These are phyloP conservation scores for Euphorbia celastroides DNA, from an alignment of 441 rosid species.

Conservation along the genomic window DNA sequence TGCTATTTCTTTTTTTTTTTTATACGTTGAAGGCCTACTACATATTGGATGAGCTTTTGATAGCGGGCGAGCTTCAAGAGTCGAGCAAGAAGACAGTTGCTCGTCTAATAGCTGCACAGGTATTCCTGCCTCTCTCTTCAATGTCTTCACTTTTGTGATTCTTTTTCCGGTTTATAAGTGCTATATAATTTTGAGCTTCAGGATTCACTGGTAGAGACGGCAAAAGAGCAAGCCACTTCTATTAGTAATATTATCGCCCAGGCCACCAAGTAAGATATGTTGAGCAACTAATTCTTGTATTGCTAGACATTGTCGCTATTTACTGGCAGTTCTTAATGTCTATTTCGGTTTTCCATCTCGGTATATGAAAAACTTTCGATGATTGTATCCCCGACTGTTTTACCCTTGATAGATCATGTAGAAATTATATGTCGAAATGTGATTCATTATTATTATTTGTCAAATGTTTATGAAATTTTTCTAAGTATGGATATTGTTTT, in stretches of 20 bases:
- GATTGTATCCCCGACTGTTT: constrained; percentile 5
- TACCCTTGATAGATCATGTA: constrained; percentile 9
- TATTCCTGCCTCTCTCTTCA: constrained; percentile 15
- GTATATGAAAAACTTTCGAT: constrained; percentile 14
- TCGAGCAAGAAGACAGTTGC: constrained; percentile 95
- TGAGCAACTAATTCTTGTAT: constrained; percentile 12
- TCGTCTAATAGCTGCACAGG: constrained; percentile 84
- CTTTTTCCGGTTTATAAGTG: constrained; percentile 10
- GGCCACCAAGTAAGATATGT: constrained; percentile 19
- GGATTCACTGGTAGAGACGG: constrained; percentile 67
- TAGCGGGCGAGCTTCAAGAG: constrained; percentile 98
- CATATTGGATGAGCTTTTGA: constrained; percentile 72
- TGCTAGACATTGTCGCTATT: constrained; percentile 11
- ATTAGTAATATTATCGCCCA: constrained; percentile 66
- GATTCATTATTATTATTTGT: constrained; percentile 9
- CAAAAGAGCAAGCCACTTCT: constrained; percentile 62
- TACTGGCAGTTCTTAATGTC: constrained; percentile 3
- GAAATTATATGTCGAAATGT: constrained; percentile 4
- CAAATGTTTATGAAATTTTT: neutral
- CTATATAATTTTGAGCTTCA: constrained; percentile 18
- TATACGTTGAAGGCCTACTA: constrained; percentile 55
- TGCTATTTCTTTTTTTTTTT: neutral
- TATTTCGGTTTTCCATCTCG: constrained; percentile 7
- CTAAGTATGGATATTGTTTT: neutral
- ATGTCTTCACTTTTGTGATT: constrained; percentile 1